These are phyloP conservation scores for Lyophyllum atratum DNA, from an alignment of 768 basidiomycete genomes.

Conservation along the genomic window DNA sequence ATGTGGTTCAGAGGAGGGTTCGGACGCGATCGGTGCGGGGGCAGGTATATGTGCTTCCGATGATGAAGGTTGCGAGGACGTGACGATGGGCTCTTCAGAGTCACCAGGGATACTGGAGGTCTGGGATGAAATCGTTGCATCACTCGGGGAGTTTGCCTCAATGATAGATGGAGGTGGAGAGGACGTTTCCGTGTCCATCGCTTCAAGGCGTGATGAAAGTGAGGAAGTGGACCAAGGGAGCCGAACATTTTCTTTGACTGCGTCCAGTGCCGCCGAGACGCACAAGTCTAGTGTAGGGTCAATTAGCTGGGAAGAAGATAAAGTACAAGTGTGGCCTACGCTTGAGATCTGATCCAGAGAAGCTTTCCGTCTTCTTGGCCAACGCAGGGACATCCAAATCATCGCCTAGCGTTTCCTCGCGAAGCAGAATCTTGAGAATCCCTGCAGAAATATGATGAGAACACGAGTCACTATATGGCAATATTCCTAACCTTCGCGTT, in stretches of 20 bases:
- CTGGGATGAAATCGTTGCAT: not conserved
- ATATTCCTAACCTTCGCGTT: constrained; percentile 66
- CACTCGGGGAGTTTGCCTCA: not conserved
- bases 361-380: constrained; percentile 76
- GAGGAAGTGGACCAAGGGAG: constrained; percentile 70
- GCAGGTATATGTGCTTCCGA: not conserved
- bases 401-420: constrained; percentile 70
- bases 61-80: not conserved
- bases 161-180: not conserved
- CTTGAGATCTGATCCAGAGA: constrained; percentile 94
- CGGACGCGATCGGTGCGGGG: constrained; percentile 12
- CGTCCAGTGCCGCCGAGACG: constrained; percentile 88
- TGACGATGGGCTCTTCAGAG: not conserved
- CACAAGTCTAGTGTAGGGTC: constrained; percentile 73
- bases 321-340: constrained; percentile 54
- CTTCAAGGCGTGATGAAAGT: not conserved
- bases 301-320: constrained; percentile 11
- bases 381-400: constrained; percentile 64
- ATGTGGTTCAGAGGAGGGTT: constrained; percentile 8
- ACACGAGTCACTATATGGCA: not conserved
- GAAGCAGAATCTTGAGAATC: constrained; percentile 84
- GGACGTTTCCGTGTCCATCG: not conserved
- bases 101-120: not conserved
- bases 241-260: constrained; percentile 81
- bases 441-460: constrained; percentile 44